Percentiles rank a stretch among this genome's conserved stretches.
Evolutionary conservation across 352 stramenopile genomes (phyloP).

Genomic region (Thraustotheca clavata): DNA sequence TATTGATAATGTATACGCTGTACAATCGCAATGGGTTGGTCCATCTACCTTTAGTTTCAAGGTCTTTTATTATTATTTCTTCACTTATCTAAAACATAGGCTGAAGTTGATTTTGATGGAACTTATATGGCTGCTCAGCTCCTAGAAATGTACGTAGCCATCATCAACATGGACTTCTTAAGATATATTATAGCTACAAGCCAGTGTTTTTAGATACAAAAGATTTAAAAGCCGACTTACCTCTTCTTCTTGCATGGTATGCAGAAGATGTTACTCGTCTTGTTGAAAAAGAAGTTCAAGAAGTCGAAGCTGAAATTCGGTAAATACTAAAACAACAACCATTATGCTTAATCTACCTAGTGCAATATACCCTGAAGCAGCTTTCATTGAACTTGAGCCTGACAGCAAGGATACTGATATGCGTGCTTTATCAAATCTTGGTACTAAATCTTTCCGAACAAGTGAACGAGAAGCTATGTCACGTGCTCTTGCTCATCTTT

Average conservation of each 20-base stretch:
- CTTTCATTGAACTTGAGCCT: constrained; percentile 96
- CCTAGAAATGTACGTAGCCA: constrained; percentile 56
- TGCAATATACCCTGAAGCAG: constrained; percentile 87
- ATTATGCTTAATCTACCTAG: constrained; percentile 23
- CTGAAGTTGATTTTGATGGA: constrained; percentile 98
- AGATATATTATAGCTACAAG: constrained; percentile 63
- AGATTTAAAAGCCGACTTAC: constrained; percentile 87
- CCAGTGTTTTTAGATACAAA: constrained; percentile 88
- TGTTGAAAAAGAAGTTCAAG: constrained; percentile 93
- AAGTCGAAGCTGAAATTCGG: constrained; percentile 92
- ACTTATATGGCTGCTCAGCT: constrained; percentile 96
- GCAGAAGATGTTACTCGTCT: constrained; percentile 95
- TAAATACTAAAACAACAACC: constrained; percentile 21
- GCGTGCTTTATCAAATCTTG: constrained; percentile 72
- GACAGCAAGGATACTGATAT: constrained; percentile 89
- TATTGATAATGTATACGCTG: constrained; percentile 92
- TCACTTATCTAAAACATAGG: constrained; percentile 33
- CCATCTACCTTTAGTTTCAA: constrained; percentile 98
- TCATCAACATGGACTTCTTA: not conserved
- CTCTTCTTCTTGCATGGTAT: constrained; percentile 91
- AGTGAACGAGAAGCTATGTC: constrained; percentile 83
- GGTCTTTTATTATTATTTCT: constrained; percentile 26
- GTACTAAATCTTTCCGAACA: constrained; percentile 67
- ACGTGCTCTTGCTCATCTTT: constrained; percentile 59
- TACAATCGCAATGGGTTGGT: constrained; percentile 97